Evolutionary conservation across 1,139 yeast genomes (phyloP).

Genomic region (Suhomyces atakaporum): DNA sequence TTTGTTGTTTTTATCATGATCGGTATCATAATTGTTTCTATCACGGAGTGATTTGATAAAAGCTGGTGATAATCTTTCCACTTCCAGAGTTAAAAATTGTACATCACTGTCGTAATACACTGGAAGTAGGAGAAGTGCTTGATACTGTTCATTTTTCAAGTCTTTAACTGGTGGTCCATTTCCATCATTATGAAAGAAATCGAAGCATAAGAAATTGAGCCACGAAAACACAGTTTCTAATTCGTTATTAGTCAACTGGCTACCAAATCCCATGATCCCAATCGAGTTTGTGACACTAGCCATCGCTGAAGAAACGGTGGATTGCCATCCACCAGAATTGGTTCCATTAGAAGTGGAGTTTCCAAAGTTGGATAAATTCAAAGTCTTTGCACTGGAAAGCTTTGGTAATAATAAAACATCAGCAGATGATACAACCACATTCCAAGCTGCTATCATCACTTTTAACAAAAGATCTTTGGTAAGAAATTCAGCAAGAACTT

Average conservation of each 20-base stretch:
- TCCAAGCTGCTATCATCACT: slow-evolving; percentile 82
- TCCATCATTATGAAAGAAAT: slow-evolving; percentile 80
- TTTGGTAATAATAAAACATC: slow-evolving; percentile 74
- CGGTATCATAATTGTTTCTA: slow-evolving; percentile 37
- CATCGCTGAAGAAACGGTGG: slow-evolving; percentile 50
- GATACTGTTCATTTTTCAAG: slow-evolving; percentile 65
- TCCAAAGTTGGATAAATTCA: slow-evolving; percentile 23
- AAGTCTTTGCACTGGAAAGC: slow-evolving; percentile 57
- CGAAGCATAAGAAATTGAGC: slow-evolving; percentile 65
- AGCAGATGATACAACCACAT: slow-evolving; percentile 60
- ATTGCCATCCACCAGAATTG: slow-evolving; percentile 46
- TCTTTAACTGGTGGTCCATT: slow-evolving; percentile 76
- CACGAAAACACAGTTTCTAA: slow-evolving; percentile 72
- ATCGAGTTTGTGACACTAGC: slow-evolving; percentile 49
- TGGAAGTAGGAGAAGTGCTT: slow-evolving; percentile 64
- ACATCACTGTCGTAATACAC: slow-evolving; percentile 64
- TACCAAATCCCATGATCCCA: slow-evolving; percentile 52
- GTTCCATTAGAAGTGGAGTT: slow-evolving; percentile 7
- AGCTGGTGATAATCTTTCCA: slow-evolving; percentile 58
- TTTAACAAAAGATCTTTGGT: slow-evolving; percentile 59
- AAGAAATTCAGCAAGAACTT: slow-evolving; percentile 63
- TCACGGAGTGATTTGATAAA: slow-evolving; percentile 52
- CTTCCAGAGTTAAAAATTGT: slow-evolving; percentile 54
- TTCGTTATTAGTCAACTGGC: slow-evolving; percentile 60
- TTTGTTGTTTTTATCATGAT: slow-evolving; percentile 8